Evolutionary conservation across 768 basidiomycete genomes (phyloP).

Genomic region (Tulasnella sp.): DNA sequence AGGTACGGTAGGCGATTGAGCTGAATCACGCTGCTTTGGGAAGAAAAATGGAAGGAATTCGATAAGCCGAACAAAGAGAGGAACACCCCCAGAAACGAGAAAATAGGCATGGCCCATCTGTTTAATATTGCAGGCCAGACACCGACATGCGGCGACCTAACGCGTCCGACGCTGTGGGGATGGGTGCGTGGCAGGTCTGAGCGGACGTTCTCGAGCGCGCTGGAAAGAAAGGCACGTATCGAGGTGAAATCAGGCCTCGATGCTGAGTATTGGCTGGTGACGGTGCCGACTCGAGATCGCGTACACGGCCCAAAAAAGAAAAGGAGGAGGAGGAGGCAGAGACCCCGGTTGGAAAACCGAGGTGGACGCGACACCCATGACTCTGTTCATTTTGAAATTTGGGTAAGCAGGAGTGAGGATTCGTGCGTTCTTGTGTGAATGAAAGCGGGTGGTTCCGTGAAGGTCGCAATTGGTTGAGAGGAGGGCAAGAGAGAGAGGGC

Average conservation of each 20-base stretch:
- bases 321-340: not conserved
- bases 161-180: not conserved
- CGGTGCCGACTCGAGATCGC: not conserved
- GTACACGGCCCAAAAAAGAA: not conserved
- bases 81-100: not conserved
- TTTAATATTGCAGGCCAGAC: not conserved
- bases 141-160: not conserved
- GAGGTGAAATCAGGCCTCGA: not conserved
- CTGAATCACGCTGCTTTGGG: not conserved
- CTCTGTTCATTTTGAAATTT: not conserved
- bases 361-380: not conserved
- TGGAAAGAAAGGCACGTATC: not conserved
- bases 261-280: not conserved
- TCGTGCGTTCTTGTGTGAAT: not conserved
- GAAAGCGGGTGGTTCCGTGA: not conserved
- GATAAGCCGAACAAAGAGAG: not conserved
- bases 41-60: not conserved
- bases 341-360: not conserved
- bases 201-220: not conserved
- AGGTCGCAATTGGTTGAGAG: not conserved
- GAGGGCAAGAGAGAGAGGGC: not conserved
- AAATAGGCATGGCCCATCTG: not conserved
- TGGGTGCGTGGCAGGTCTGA: not conserved
- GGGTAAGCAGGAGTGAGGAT: not conserved
- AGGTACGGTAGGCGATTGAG: not conserved